These are phyloP conservation scores for Blepharisma undulans DNA, from an alignment of 169 alveolate species.

Conservation along the genomic window DNA sequence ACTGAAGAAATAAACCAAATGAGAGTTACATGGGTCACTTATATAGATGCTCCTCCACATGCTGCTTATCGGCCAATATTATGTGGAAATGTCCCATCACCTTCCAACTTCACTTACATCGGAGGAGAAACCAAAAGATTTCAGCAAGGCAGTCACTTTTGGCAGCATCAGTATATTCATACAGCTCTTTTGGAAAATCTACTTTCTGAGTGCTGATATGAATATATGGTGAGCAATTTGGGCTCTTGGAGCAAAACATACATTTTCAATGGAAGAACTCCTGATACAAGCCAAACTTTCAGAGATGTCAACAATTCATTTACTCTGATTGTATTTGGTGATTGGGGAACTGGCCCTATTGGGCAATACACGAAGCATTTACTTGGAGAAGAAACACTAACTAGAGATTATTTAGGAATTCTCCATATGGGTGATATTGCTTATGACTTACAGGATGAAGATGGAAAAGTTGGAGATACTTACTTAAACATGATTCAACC, in stretches of 20 bases:
- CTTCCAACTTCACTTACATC: background rate
- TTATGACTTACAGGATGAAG: slow-evolving; percentile 6
- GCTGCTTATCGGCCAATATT: background rate
- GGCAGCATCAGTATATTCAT: background rate
- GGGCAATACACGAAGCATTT: slow-evolving; percentile 34
- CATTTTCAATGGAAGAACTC: slow-evolving; percentile 21
- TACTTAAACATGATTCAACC: slow-evolving; percentile 10
- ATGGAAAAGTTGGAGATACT: slow-evolving; percentile 31
- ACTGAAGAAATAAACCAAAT: slow-evolving; percentile 8
- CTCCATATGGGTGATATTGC: slow-evolving; percentile 38
- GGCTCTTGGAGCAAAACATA: background rate
- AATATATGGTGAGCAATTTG: background rate
- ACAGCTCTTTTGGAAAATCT: background rate
- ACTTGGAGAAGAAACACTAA: background rate
- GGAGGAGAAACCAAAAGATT: background rate
- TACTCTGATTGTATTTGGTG: slow-evolving; percentile 33
- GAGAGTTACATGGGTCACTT: slow-evolving; percentile 35
- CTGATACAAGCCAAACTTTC: background rate
- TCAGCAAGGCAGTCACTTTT: background rate
- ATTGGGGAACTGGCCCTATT: slow-evolving; percentile 35
- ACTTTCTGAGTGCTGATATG: background rate
- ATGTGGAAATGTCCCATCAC: background rate
- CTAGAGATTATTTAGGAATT: slow-evolving; percentile 31
- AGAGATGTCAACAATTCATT: background rate
- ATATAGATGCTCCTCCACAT: background rate